phyloP scores from a whole-genome alignment of 2,329 filamentous ascomycete species.

The Aspergillus carbonarius region DNA sequence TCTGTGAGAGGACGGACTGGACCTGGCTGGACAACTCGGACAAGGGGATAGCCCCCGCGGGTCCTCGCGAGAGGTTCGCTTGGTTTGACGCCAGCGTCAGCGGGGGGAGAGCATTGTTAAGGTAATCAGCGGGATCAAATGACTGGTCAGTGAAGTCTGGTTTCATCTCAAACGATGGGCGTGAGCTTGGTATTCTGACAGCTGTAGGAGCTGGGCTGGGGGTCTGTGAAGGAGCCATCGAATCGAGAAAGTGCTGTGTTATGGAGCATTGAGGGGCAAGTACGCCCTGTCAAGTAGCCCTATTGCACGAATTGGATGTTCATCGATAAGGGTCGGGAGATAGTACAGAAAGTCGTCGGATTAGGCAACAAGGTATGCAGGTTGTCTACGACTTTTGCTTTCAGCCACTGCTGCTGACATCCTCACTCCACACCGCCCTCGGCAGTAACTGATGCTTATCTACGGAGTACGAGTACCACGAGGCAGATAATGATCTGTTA shows the following conservation, averaged over 20 bases:
- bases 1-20: conserved; percentile 78
- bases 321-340: not conserved
- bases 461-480: too few relatives aligned
- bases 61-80: conserved; percentile 15
- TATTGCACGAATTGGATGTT: conserved; percentile 9
- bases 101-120: conserved; percentile 75
- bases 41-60: conserved; percentile 58
- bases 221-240: conserved; percentile 19
- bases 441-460: conserved; percentile 1
- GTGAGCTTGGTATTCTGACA: conserved; percentile 36
- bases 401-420: not conserved
- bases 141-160: conserved; percentile 73
- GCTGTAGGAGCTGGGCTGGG: conserved; percentile 24
- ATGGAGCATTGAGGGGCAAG: conserved; percentile 2
- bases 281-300: conserved; percentile 3
- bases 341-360: not conserved
- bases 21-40: conserved; percentile 77
- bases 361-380: not conserved
- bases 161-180: conserved; percentile 40
- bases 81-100: conserved; percentile 54
- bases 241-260: not conserved
- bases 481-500: not conserved
- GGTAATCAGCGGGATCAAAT: conserved; percentile 82
- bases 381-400: not conserved
- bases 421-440: not conserved